Evolutionary conservation across 768 basidiomycete species (phyloP).

Genomic region (Xerocomus potaroensis): DNA sequence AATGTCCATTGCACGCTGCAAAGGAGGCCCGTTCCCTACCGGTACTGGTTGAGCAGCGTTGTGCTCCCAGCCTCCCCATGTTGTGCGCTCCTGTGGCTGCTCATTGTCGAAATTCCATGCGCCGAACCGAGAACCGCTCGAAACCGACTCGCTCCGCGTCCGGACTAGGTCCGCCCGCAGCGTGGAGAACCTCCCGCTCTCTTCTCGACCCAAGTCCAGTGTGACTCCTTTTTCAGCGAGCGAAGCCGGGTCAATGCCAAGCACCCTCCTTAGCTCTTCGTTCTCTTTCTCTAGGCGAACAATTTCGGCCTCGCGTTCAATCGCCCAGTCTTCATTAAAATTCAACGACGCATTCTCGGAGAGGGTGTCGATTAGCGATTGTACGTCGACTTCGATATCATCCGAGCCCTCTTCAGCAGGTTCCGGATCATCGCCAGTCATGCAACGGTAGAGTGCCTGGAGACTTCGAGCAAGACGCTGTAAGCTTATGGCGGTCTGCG

Average conservation of each 20-base stretch:
- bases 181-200: conserved; percentile 35
- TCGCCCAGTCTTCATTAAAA: conserved; percentile 72
- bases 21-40: conserved; percentile 24
- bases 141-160: conserved; percentile 26
- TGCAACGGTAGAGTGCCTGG: conserved; percentile 64
- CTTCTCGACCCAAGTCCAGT: conserved; percentile 44
- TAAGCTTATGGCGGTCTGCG: conserved; percentile 60
- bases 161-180: conserved; percentile 19
- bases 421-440: conserved; percentile 56
- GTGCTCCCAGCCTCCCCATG: conserved; percentile 28
- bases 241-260: conserved; percentile 66
- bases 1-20: conserved; percentile 49
- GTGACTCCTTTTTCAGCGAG: conserved; percentile 51
- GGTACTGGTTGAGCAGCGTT: conserved; percentile 21
- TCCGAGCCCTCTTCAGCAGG: conserved; percentile 24
- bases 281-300: conserved; percentile 81
- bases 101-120: conserved; percentile 31
- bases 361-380: conserved; percentile 41
- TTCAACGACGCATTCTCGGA: conserved; percentile 37
- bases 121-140: conserved; percentile 19
- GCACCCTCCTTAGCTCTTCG: conserved; percentile 61
- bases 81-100: conserved; percentile 20
- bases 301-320: conserved; percentile 87
- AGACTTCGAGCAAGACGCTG: conserved; percentile 68
- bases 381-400: conserved; percentile 39